Percentiles rank a stretch among this genome's conserved stretches.
Evolutionary conservation across 495 filamentous ascomycete genomes (phyloP).

Genomic region (Venustampulla echinocandica): DNA sequence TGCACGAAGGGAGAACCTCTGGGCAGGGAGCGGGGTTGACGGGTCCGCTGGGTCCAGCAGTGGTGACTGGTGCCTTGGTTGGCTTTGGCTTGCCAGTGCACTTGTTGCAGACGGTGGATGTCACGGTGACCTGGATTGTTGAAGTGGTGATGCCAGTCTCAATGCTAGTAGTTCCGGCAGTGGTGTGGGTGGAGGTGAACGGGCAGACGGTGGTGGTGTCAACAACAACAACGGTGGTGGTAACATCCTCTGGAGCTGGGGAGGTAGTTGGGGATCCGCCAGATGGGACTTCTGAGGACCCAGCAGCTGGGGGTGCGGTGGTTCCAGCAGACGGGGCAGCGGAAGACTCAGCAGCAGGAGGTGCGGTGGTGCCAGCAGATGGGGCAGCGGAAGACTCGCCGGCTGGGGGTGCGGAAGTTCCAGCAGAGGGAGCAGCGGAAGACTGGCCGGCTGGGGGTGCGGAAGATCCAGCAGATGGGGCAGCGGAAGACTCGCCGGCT

Average conservation of each 20-base stretch:
- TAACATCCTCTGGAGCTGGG: constrained; percentile 7
- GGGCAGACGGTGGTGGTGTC: constrained; percentile 40
- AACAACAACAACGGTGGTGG: constrained; percentile 9
- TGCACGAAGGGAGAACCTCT: constrained; percentile 69
- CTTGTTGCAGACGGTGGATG: constrained; percentile 20
- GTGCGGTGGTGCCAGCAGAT: constrained; percentile 21
- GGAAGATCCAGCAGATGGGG: constrained; percentile 21
- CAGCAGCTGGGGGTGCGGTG: constrained; percentile 7
- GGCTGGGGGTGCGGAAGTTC: constrained; percentile 19
- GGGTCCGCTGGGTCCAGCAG: constrained; percentile 13
- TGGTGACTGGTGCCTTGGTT: constrained; percentile 7
- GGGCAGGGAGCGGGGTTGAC: constrained; percentile 46
- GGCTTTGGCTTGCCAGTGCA: constrained; percentile 13
- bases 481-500: not conserved
- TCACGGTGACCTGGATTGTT: constrained; percentile 21
- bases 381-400: not conserved
- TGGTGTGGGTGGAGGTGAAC: constrained; percentile 28
- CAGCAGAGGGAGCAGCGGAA: not conserved
- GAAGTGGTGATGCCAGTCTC: constrained; percentile 4
- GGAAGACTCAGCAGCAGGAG: not conserved
- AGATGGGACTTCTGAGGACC: not conserved
- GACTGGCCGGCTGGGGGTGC: not conserved
- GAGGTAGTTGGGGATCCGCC: constrained; percentile 14
- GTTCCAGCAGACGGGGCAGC: constrained; percentile 17
- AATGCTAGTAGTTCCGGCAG: constrained; percentile 8